Evolutionary conservation across 1,284 basidiomycete genomes (phyloP).

Genomic region (Leccinum idahoense): DNA sequence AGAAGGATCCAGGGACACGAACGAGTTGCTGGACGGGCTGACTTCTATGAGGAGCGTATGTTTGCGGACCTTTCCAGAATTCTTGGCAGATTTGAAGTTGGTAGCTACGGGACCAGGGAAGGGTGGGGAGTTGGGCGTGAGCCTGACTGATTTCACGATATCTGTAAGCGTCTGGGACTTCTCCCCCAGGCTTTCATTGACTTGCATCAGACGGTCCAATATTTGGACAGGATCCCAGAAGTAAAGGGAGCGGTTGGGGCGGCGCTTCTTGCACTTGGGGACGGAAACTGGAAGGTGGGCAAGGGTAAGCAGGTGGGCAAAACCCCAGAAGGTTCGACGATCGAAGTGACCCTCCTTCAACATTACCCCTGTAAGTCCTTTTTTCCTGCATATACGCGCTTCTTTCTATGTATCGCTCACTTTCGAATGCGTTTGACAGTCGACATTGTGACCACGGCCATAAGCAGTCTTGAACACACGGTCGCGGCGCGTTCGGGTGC

Average conservation of each 20-base stretch:
- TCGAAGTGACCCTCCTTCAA: conserved; percentile 59
- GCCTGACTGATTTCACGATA: conserved; percentile 57
- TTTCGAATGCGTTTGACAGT: conserved; percentile 34
- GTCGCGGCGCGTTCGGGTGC: conserved; percentile 61
- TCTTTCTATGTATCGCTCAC: conserved; percentile 1
- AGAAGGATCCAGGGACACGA: conserved; percentile 45
- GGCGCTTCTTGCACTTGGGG: conserved; percentile 63
- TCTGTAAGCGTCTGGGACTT: conserved; percentile 40
- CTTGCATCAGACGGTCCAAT: conserved; percentile 52
- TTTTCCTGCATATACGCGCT: not conserved
- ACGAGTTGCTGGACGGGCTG: conserved; percentile 67
- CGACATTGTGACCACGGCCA: conserved; percentile 60
- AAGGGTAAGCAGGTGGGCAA: conserved; percentile 65
- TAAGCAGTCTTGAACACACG: conserved; percentile 54
- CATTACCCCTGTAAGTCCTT: conserved; percentile 62
- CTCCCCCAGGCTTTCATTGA: not conserved
- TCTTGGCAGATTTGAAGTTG: conserved; percentile 68
- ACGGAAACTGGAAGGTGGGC: conserved; percentile 86
- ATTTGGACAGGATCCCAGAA: conserved; percentile 62
- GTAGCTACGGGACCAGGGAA: conserved; percentile 42
- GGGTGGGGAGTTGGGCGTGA: conserved; percentile 49
- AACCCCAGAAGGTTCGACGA: conserved; percentile 22
- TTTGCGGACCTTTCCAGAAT: conserved; percentile 75
- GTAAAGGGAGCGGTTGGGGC: conserved; percentile 62
- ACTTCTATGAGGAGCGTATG: conserved; percentile 61